Percentiles rank a stretch among this genome's conserved stretches.
phyloP scores from a whole-genome alignment of 495 filamentous ascomycete species.

The Cercophora sp. region DNA sequence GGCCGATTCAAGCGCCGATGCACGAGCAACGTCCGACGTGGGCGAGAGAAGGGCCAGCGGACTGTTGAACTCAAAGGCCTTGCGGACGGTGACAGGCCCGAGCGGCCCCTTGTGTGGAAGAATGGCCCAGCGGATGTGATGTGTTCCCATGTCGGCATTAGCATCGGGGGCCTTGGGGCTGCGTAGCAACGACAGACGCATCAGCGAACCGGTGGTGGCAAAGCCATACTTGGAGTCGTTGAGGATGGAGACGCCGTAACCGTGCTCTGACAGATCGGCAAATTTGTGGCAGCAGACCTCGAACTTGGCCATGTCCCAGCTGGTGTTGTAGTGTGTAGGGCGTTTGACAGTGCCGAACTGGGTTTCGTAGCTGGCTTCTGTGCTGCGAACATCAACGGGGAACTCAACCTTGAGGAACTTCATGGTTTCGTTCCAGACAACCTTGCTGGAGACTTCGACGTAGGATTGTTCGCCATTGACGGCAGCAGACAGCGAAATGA shows the following conservation, averaged over 20 bases:
- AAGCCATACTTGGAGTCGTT: conserved; percentile 98
- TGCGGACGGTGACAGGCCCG: conserved; percentile 68
- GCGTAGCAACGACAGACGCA: conserved; percentile 85
- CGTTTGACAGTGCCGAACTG: conserved; percentile 85
- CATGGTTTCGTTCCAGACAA: conserved; percentile 93
- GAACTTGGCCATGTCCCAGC: conserved; percentile 99
- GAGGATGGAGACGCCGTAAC: conserved; percentile 87
- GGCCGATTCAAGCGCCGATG: conserved; percentile 32
- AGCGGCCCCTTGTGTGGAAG: conserved; percentile 75
- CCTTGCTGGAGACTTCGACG: conserved; percentile 74
- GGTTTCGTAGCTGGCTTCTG: conserved; percentile 92
- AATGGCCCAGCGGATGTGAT: conserved; percentile 87
- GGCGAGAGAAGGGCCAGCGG: conserved; percentile 57
- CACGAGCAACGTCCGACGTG: conserved; percentile 1
- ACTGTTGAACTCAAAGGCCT: conserved; percentile 86
- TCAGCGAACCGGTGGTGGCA: conserved; percentile 82
- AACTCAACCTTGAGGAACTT: conserved; percentile 99
- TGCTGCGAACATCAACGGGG: conserved; percentile 86
- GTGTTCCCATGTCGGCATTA: conserved; percentile 92
- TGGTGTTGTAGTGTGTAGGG: conserved; percentile 94
- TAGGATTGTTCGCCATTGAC: conserved; percentile 60
- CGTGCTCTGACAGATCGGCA: conserved; percentile 90
- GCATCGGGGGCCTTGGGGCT: conserved; percentile 96
- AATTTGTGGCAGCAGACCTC: conserved; percentile 98
- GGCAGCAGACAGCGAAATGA: conserved; percentile 71